Conservation (phyloP, 371 early-diverging fungal genomes). For the Modicella reniformis region DNA sequence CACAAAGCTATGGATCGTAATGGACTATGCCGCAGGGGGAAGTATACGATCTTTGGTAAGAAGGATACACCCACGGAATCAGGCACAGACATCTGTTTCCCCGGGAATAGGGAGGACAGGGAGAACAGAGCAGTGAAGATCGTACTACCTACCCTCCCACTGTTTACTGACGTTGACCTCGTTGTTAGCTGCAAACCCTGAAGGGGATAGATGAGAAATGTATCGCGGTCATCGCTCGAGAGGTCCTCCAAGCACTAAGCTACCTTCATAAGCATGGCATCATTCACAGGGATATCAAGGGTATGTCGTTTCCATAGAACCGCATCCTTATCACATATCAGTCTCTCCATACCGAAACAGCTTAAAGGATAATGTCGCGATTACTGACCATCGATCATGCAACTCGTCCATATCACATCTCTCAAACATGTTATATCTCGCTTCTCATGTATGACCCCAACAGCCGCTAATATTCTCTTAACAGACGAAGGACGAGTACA, state of each 20-base stretch:
- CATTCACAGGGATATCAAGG: conserved; percentile 97
- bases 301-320: conserved; percentile 53
- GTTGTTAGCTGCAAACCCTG: conserved; percentile 37
- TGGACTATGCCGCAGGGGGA: conserved; percentile 97
- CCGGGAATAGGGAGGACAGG: background rate
- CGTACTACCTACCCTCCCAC: background rate
- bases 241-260: conserved; percentile 86
- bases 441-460: conserved; percentile 1
- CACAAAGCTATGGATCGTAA: conserved; percentile 96
- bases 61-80: background rate
- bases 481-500: conserved; percentile 93
- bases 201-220: conserved; percentile 86
- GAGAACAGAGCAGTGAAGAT: background rate
- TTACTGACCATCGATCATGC: conserved; percentile 6
- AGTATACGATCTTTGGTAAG: conserved; percentile 86
- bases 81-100: conserved; percentile 4
- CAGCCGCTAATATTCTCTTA: conserved; percentile 92
- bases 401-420: background rate
- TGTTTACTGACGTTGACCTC: background rate
- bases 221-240: conserved; percentile 87
- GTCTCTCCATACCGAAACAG: background rate
- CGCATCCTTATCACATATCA: no score
- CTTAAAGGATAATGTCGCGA: background rate
- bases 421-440: background rate
- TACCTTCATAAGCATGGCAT: conserved; percentile 94